These are phyloP conservation scores for Talaromyces sp. DNA, from an alignment of 2,329 filamentous ascomycete genomes.

Conservation along the genomic window DNA sequence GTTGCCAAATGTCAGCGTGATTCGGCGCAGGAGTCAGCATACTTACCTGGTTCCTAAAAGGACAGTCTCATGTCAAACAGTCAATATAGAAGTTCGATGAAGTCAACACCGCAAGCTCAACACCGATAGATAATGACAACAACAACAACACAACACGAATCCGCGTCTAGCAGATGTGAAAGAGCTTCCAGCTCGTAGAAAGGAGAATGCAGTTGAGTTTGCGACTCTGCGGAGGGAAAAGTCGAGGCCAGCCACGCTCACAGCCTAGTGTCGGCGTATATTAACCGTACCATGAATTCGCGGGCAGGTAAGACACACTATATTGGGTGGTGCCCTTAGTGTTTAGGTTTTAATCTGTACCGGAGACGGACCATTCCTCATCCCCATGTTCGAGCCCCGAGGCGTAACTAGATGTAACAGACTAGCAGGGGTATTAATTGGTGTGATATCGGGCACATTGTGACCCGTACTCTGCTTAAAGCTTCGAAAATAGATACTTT, in stretches of 20 bases:
- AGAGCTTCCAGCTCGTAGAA: conserved; percentile 20
- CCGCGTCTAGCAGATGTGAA: conserved; percentile 13
- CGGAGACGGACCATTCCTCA: background rate
- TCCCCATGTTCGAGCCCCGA: background rate
- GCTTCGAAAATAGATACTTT: background rate
- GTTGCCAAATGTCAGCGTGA: background rate
- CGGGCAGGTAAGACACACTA: conserved; percentile 8
- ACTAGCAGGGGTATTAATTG: conserved; percentile 9
- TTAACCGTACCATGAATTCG: conserved; percentile 8
- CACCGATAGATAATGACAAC: background rate
- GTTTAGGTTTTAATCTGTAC: background rate
- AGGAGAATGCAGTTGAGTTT: conserved; percentile 7
- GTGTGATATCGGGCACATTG: background rate
- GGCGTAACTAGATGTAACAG: conserved; percentile 14
- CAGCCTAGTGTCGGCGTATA: background rate
- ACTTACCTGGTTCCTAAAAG: conserved; percentile 8
- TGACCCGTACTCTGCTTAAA: background rate
- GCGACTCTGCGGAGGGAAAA: background rate
- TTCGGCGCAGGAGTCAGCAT: background rate
- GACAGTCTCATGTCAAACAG: conserved; percentile 6
- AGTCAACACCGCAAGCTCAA: background rate
- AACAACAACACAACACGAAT: conserved; percentile 6
- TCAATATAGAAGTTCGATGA: background rate
- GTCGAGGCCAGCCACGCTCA: background rate
- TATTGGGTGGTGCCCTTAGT: background rate